A percentile compares a stretch with the other conserved stretches of the same genome.
phyloP scores from a whole-genome alignment of 345 rosid species.

The Citropsis articulata region DNA sequence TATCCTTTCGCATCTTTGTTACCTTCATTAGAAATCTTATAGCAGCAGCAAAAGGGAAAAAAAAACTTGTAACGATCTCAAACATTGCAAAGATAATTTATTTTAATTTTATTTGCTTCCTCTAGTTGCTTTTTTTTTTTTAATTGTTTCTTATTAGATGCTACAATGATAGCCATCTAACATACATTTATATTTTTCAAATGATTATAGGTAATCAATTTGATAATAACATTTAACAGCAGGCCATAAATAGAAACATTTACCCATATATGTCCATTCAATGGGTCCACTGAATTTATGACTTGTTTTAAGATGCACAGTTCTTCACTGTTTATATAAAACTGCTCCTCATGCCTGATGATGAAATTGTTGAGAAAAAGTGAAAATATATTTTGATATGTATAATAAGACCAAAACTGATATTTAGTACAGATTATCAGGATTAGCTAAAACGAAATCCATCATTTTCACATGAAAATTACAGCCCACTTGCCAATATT shows the following conservation, averaged over 20 bases:
- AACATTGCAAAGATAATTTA: not conserved
- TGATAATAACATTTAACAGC: not conserved
- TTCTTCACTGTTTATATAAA: not conserved
- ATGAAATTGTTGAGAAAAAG: not conserved
- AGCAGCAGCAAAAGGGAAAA: not conserved
- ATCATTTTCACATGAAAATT: conserved; percentile 27
- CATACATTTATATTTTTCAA: not conserved
- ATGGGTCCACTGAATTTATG: conserved; percentile 3
- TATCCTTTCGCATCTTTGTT: not conserved
- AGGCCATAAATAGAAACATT: not conserved
- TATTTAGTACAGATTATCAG: conserved; percentile 38
- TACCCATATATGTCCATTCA: not conserved
- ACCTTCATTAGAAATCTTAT: conserved; percentile 1
- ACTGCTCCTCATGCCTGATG: conserved; percentile 21
- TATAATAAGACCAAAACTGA: conserved; percentile 22
- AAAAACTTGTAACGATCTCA: not conserved
- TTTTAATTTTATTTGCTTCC: not conserved
- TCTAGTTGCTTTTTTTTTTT: not conserved
- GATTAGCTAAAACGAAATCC: not conserved
- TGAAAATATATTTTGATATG: not conserved
- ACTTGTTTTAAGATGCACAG: not conserved
- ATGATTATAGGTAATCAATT: not conserved
- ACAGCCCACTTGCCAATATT: conserved; percentile 21
- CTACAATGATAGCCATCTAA: too few relatives aligned
- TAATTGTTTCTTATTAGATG: not conserved